Evolutionary conservation across 305 asterid species (phyloP), one percentile per base, ranked within the genome.

Genomic region (Galium porrigens): DNA sequence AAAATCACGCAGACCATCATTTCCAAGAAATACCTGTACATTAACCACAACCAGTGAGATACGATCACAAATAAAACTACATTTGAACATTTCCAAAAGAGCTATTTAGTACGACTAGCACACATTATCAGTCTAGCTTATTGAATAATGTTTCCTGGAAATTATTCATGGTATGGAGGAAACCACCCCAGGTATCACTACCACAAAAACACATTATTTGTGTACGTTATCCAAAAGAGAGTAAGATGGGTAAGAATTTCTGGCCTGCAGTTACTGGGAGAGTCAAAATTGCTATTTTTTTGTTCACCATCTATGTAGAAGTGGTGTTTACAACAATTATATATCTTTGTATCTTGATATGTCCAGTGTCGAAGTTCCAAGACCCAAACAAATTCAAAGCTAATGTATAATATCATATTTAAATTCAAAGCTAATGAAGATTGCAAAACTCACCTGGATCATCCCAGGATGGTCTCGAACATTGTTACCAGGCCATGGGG

Each of bases 391-490:
- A 11, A 53, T n/a, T 30, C 27, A n/a, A 12, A 25, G 52, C 32
- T 5, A 9, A 6, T 39, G 7, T 14, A 15, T 10, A 62, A 51
- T 15, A 2, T 49, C 17, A 3, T 41, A 10, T 11, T 0, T 41
- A 1, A 41, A 41, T 27, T 27, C 29, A 27, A 27, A 27, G 29
- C 29, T 27, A 41, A 6, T 1, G 8, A 8, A 39, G 42, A 12
- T 20, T 65, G 59, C 12, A 59, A 44, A 58, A 66, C 87, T 74
- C 70, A 87, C 97, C 95, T 89, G 97, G 64, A 87, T 89, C 94
- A 89, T 87, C 70, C 94, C 95, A 64, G 97, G 95, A 74, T 89
- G 97, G 71, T 89, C 95, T 61, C 94, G 73, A 64, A 89, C 95
- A 79, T 72, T 80, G 80, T 89, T 89, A 72, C 95, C 97, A 6